phyloP scores from a whole-genome alignment of 768 basidiomycete genomes.

The Strobilomyces dryophilus region DNA sequence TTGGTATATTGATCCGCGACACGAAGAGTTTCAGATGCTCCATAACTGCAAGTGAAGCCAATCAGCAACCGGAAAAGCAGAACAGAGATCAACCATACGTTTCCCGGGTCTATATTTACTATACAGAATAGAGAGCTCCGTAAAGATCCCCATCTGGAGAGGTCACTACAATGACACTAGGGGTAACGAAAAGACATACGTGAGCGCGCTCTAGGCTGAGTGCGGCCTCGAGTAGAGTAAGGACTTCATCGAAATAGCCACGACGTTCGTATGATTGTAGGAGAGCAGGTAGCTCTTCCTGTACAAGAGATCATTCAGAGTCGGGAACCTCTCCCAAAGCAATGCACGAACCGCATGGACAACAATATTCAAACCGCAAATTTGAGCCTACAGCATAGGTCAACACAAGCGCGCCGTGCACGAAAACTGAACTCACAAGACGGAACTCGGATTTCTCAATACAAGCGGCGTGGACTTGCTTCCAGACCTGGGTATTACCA shows the following conservation, averaged over 20 bases:
- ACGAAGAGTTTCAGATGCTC: slow-evolving; percentile 97
- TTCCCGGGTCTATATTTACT: slow-evolving; percentile 95
- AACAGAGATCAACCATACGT: slow-evolving; percentile 46
- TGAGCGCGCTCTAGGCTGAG: slow-evolving; percentile 96
- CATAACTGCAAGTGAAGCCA: slow-evolving; percentile 62
- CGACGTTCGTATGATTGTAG: slow-evolving; percentile 84
- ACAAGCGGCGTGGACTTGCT: slow-evolving; percentile 98
- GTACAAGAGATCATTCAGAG: slow-evolving; percentile 2
- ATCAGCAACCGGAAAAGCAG: neutral
- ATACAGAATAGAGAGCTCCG: slow-evolving; percentile 85
- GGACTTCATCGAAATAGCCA: slow-evolving; percentile 93
- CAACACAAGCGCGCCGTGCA: neutral
- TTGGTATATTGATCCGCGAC: slow-evolving; percentile 96
- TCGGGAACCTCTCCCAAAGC: slow-evolving; percentile 3
- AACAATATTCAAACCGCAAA: slow-evolving; percentile 96
- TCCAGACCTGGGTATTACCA: slow-evolving; percentile 99
- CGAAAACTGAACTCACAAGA: slow-evolving; percentile 45
- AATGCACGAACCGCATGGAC: slow-evolving; percentile 65
- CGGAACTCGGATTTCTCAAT: slow-evolving; percentile 98
- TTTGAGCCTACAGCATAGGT: slow-evolving; percentile 66
- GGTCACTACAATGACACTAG: slow-evolving; percentile 11
- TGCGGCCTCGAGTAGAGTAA: slow-evolving; percentile 88
- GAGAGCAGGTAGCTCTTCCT: slow-evolving; percentile 76
- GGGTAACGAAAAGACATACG: slow-evolving; percentile 34
- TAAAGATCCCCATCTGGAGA: slow-evolving; percentile 90